Conservation (phyloP, 441 rosid genomes). For the Gossypium lobatum region DNA sequence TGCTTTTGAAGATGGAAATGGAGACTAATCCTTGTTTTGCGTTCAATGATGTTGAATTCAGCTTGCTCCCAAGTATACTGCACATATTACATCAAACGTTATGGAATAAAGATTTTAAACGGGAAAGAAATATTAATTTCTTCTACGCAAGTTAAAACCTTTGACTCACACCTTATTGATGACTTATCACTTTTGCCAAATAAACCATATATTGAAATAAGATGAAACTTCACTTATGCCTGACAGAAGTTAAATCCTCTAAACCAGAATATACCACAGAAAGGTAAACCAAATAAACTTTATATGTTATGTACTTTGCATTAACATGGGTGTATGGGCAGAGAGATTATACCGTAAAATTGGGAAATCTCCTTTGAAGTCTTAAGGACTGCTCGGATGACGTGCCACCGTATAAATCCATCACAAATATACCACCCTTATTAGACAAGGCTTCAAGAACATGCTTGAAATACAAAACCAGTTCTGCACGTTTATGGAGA, state of each 20-base stretch:
- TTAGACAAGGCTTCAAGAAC: conserved; percentile 51
- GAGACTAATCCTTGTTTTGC: conserved; percentile 81
- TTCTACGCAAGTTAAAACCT: not conserved
- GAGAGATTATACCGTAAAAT: conserved; percentile 49
- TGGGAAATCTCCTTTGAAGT: conserved; percentile 74
- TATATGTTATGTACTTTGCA: not conserved
- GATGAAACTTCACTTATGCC: not conserved
- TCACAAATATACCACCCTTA: conserved; percentile 64
- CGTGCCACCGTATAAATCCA: conserved; percentile 85
- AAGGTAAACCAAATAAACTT: not conserved
- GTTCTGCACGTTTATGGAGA: conserved; percentile 65
- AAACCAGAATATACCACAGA: not conserved
- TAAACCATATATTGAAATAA: not conserved
- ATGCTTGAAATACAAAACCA: conserved; percentile 70
- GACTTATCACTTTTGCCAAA: not conserved
- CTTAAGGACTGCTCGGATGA: conserved; percentile 69
- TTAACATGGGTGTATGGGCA: not conserved
- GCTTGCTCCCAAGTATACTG: conserved; percentile 95
- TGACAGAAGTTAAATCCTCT: not conserved
- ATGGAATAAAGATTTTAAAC: not conserved
- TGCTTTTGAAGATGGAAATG: conserved; percentile 74
- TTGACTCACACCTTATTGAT: not conserved
- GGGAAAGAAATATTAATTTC: not conserved
- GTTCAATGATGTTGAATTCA: conserved; percentile 69
- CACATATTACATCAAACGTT: not conserved